Conservation (phyloP, 2,329 filamentous ascomycete species). For the Stemphylium vesicarium region DNA sequence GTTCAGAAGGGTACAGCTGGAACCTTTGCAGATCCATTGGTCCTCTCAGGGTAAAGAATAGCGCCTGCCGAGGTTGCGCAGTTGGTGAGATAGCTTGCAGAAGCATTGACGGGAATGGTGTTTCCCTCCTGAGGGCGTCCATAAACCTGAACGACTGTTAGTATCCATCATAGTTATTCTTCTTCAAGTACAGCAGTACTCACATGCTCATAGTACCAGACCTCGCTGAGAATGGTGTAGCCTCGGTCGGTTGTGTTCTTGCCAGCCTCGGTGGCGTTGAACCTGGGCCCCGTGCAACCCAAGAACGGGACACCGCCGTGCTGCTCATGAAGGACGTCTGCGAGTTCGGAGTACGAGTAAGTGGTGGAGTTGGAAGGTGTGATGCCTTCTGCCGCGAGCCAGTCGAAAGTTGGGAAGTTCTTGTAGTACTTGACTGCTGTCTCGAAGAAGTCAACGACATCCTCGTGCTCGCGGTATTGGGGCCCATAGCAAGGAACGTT, state of each 20-base stretch:
- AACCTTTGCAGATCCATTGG: constrained; percentile 47
- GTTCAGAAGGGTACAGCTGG: constrained; percentile 34
- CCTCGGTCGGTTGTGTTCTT: constrained; percentile 62
- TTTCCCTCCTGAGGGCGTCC: constrained; percentile 63
- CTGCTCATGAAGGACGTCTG: constrained; percentile 56
- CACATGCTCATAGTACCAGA: constrained; percentile 72
- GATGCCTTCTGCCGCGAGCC: constrained; percentile 64
- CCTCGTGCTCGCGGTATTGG: constrained; percentile 61
- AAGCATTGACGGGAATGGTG: constrained; percentile 56
- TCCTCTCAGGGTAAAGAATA: constrained; percentile 62
- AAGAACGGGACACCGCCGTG: constrained; percentile 66
- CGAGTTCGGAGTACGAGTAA: constrained; percentile 62
- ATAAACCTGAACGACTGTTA: constrained; percentile 38
- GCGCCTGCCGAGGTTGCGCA: constrained; percentile 63
- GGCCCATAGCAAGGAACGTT: constrained; percentile 70
- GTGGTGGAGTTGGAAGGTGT: constrained; percentile 64
- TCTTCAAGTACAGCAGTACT: not conserved
- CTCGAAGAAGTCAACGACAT: constrained; percentile 69
- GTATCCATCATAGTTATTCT: not conserved
- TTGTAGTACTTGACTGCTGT: constrained; percentile 65
- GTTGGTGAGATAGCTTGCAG: constrained; percentile 56
- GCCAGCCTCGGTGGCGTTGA: constrained; percentile 66
- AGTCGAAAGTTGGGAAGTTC: constrained; percentile 65
- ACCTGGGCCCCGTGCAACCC: constrained; percentile 66
- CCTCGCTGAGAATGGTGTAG: constrained; percentile 64